phyloP scores from a whole-genome alignment of 2,329 filamentous ascomycete genomes.

The Onygenales sp. region DNA sequence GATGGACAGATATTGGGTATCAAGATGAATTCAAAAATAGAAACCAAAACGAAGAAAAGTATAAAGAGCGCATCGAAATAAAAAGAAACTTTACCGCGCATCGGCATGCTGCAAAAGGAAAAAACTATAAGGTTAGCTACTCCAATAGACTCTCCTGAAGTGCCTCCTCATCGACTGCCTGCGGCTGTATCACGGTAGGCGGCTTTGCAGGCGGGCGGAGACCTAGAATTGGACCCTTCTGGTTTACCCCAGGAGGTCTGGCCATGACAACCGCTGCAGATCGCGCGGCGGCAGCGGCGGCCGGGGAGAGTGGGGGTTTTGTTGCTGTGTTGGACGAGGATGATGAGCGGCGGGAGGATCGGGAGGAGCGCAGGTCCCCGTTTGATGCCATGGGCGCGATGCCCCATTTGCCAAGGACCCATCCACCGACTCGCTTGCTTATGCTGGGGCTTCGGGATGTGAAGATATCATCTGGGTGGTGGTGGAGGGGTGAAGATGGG shows the following conservation, averaged over 20 bases:
- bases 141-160: conserved; percentile 51
- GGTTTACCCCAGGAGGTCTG: conserved; percentile 66
- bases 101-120: not conserved
- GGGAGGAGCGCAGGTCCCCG: conserved; percentile 3
- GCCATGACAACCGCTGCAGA: conserved; percentile 22
- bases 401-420: conserved; percentile 57
- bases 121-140: conserved; percentile 12
- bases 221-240: conserved; percentile 63
- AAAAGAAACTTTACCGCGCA: not conserved
- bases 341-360: conserved; percentile 5
- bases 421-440: conserved; percentile 50
- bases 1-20: not conserved
- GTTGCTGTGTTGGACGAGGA: not conserved
- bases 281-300: conserved; percentile 25
- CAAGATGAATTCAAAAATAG: not conserved
- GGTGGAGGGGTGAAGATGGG: conserved; percentile 6
- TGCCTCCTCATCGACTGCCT: conserved; percentile 50
- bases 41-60: not conserved
- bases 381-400: conserved; percentile 33
- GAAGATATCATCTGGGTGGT: conserved; percentile 1
- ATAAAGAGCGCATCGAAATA: not conserved
- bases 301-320: conserved; percentile 5
- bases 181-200: conserved; percentile 49
- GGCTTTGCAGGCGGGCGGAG: conserved; percentile 51
- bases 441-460: conserved; percentile 19